A percentile compares a stretch with the other conserved stretches of the same genome.
phyloP scores from a whole-genome alignment of 257 asterid species.

The Lavandula angustifolia region DNA sequence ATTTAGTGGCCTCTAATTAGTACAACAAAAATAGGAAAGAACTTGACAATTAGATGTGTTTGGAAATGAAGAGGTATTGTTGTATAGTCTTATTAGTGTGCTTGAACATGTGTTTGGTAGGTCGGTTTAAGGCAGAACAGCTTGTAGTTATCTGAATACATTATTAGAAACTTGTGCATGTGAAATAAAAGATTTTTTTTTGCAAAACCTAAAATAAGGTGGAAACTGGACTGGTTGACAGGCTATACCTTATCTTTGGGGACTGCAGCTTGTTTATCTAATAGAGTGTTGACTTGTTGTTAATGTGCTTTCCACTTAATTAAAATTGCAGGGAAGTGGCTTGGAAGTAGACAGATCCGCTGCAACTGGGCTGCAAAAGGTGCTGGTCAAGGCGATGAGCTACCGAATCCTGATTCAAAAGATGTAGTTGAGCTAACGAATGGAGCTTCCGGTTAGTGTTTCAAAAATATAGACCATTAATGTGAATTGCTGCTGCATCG shows the following conservation, averaged over 20 bases:
- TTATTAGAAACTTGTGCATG: neutral
- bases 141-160: neutral
- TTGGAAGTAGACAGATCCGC: conserved; percentile 89
- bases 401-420: conserved; percentile 57
- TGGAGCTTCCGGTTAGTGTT: conserved; percentile 61
- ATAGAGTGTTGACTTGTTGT: conserved; percentile 1
- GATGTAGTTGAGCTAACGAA: conserved; percentile 58
- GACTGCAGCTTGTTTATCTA: conserved; percentile 22
- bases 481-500: neutral
- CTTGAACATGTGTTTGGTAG: neutral
- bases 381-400: conserved; percentile 62
- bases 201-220: neutral
- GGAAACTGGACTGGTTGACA: neutral
- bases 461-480: neutral
- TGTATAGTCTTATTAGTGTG: neutral
- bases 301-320: neutral
- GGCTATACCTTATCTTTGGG: conserved; percentile 10
- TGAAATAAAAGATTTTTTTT: no score
- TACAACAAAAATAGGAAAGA: no score
- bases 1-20: no score
- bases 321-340: conserved; percentile 69
- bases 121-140: neutral
- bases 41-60: neutral
- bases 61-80: neutral
- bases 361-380: conserved; percentile 95